Evolutionary conservation across 2,329 filamentous ascomycete genomes (phyloP).

Genomic region (Helicocarpus griseus): DNA sequence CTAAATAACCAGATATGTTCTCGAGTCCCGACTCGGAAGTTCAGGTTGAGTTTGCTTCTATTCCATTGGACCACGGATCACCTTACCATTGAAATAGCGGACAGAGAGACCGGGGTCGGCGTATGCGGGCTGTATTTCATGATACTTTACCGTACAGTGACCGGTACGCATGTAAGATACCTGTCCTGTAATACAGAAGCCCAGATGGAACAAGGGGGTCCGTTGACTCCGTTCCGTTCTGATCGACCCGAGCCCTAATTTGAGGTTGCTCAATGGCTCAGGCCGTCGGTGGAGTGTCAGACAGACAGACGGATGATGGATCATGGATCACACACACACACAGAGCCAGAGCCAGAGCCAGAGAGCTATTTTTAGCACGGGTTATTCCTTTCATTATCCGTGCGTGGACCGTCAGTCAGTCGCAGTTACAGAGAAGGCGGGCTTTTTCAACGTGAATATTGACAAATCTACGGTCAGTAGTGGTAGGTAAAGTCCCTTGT

Average conservation of each 20-base stretch:
- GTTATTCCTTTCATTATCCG: background rate
- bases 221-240: too few species aligned
- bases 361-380: background rate
- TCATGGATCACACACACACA: too few species aligned
- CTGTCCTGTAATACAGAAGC: background rate
- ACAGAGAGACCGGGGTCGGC: background rate
- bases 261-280: background rate
- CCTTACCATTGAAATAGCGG: background rate
- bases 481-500: too few species aligned
- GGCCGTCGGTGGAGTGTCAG: background rate
- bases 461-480: too few species aligned
- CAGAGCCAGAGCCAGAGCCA: background rate
- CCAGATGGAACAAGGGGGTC: background rate
- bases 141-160: background rate
- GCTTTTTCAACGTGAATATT: too few species aligned
- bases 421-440: too few species aligned
- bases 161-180: background rate
- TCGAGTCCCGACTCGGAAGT: too few species aligned
- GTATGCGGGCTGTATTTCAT: too few species aligned
- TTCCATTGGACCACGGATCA: background rate
- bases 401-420: too few species aligned
- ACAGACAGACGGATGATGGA: background rate
- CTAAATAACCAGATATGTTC: too few species aligned
- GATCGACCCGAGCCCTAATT: constrained; percentile 4
- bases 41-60: too few species aligned